phyloP scores from a whole-genome alignment of 2,329 filamentous ascomycete species.

The Colletotrichum trifolii region DNA sequence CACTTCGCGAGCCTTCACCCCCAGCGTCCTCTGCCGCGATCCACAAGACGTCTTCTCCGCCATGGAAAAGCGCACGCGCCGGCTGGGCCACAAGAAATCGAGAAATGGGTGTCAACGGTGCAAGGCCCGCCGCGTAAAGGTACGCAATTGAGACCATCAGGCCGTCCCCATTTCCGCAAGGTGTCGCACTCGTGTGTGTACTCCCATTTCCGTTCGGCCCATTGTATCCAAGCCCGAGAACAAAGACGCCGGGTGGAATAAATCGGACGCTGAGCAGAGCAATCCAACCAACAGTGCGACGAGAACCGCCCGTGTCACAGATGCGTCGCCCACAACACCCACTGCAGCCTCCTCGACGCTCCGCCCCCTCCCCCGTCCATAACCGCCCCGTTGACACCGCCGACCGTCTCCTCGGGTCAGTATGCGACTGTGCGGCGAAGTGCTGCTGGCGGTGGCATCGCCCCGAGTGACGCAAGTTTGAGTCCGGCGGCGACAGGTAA shows the following conservation, averaged over 20 bases:
- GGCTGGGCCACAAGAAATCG: constrained; percentile 43
- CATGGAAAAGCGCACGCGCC: constrained; percentile 31
- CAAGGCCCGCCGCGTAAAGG: constrained; percentile 45
- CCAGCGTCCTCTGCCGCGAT: background rate
- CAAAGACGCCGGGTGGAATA: too few relatives aligned
- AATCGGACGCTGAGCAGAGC: too few relatives aligned
- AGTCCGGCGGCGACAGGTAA: background rate
- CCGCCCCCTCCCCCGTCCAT: constrained; percentile 5
- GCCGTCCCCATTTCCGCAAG: too few relatives aligned
- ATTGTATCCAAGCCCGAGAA: too few relatives aligned
- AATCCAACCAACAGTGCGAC: constrained; percentile 38
- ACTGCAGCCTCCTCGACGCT: constrained; percentile 42
- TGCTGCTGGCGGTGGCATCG: too few relatives aligned
- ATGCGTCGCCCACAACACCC: constrained; percentile 48
- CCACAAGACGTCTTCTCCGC: background rate
- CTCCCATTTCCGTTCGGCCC: background rate
- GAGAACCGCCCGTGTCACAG: constrained; percentile 50
- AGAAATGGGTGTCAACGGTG: constrained; percentile 45
- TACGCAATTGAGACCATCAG: constrained; percentile 9
- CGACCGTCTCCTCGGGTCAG: constrained; percentile 12
- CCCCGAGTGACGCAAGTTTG: background rate
- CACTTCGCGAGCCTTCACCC: background rate
- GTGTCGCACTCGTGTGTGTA: too few relatives aligned
- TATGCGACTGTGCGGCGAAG: background rate
- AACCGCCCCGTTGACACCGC: constrained; percentile 1